Base-by-base conservation (phyloP, 805 yeast genomes). In the Zygosaccharomyces bailii region DNA sequence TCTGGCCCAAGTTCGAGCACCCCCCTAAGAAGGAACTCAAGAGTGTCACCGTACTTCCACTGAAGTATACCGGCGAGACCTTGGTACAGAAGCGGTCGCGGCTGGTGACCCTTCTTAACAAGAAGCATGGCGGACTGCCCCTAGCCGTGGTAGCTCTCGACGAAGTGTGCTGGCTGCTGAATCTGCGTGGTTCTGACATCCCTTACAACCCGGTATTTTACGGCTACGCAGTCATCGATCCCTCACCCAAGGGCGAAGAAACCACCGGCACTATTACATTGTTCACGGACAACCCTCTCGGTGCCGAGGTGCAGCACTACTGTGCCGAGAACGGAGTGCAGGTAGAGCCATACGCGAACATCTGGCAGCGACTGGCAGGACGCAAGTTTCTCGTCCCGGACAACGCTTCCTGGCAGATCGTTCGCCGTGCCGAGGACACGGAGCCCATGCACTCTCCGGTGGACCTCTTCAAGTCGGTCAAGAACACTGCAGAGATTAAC, bases 91-190 rank as follows among this genome's bases (percentile, higher is more conserved):
- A 93, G 62, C 65, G 86, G 32, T 57, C 56, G 1, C 74, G 75
- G 44, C 66, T 83, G 23, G 49, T 71, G 37, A 47, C 59, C 0
- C 51, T 59, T 8, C 63, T 80, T 56, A 56, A 57, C 43, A 44
- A 63, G 39, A 46, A 63, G 31, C 46, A 60, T 35, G 36, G 46
- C 20, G 39, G 76, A 45, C 52, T 63, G 51, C 75, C 78, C 1
- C 70, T 86, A 36, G 68, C 89, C 10, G 70, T 86, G 2, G 72
- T 80, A n/a, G 80, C 89, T 1, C 66, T 90, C 42, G 97, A 91
- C 67, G 96, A 90, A 54, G 79, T 89, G 50, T 93, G 96, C 5
- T 90, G 96, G 96, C 67, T 89, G 34, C 75, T 89, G 59, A 91
- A 91, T 59, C 67, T 91, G 44, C 78, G 99, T 51, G 86, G 90